Percentiles rank a stretch among this genome's conserved stretches.
These are phyloP conservation scores for Holtermannia corniformis DNA, from an alignment of 768 basidiomycete species.

Conservation along the genomic window DNA sequence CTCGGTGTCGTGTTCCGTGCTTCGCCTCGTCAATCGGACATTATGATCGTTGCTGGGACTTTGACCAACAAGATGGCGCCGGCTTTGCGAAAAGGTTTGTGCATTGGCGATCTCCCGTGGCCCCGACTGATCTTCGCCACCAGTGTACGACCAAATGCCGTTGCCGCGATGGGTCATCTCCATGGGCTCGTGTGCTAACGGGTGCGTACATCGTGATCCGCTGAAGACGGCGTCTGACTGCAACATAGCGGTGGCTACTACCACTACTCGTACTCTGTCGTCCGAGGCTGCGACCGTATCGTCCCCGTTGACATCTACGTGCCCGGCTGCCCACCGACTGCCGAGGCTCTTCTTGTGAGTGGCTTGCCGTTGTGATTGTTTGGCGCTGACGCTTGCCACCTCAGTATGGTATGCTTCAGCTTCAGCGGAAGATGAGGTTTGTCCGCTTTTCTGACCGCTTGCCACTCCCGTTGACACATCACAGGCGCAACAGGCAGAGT, in stretches of 20 bases:
- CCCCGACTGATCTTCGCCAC: not conserved
- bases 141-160: conserved; percentile 68
- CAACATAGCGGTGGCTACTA: conserved; percentile 51
- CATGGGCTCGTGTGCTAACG: conserved; percentile 99
- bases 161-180: conserved; percentile 99
- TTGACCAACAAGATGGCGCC: conserved; percentile 99
- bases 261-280: conserved; percentile 97
- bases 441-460: not conserved
- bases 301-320: conserved; percentile 98
- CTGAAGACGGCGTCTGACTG: not conserved
- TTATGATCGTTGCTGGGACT: conserved; percentile 99
- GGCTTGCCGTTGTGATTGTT: not conserved
- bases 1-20: conserved; percentile 97
- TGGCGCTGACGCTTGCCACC: not conserved
- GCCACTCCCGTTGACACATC: not conserved
- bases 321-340: conserved; percentile 65
- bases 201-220: conserved; percentile 35
- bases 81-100: conserved; percentile 68
- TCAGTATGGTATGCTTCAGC: conserved; percentile 81
- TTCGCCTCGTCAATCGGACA: conserved; percentile 92
- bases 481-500: not conserved
- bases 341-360: conserved; percentile 76
- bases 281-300: conserved; percentile 95
- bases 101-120: not conserved
- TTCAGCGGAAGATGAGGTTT: conserved; percentile 85